Conservation (phyloP, 495 filamentous ascomycete genomes). For the Penicillium dipodomyicola region DNA sequence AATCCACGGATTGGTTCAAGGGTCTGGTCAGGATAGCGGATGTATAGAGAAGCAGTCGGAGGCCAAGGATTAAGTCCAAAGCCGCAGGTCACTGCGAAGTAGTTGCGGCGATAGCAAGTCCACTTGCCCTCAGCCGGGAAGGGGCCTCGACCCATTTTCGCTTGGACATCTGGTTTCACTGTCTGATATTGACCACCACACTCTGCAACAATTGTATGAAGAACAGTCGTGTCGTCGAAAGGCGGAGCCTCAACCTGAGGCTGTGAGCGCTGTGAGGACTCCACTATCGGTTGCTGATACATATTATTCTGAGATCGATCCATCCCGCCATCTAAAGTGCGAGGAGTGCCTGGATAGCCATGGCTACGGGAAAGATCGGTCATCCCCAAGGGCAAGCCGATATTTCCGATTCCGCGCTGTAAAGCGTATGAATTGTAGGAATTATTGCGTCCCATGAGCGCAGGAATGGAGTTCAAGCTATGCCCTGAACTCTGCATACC, state of each 20-base stretch:
- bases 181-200: conserved; percentile 36
- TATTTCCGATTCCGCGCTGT: conserved; percentile 24
- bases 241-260: conserved; percentile 49
- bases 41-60: conserved; percentile 47
- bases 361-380: conserved; percentile 36
- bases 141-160: conserved; percentile 90
- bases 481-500: conserved; percentile 33
- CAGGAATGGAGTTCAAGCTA: conserved; percentile 27
- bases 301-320: conserved; percentile 36
- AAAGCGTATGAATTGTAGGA: conserved; percentile 38
- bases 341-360: conserved; percentile 37
- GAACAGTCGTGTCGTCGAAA: conserved; percentile 53
- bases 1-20: conserved; percentile 62
- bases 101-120: conserved; percentile 96
- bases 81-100: conserved; percentile 84
- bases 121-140: conserved; percentile 83
- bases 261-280: conserved; percentile 35
- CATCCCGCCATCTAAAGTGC: conserved; percentile 32
- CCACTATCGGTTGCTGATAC: conserved; percentile 33
- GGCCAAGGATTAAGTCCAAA: conserved; percentile 62
- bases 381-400: conserved; percentile 34
- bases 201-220: conserved; percentile 60
- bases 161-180: conserved; percentile 74
- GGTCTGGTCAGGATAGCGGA: conserved; percentile 45
- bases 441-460: conserved; percentile 38